phyloP scores from a whole-genome alignment of 805 yeast species.

The Kodamaea sagamina region DNA sequence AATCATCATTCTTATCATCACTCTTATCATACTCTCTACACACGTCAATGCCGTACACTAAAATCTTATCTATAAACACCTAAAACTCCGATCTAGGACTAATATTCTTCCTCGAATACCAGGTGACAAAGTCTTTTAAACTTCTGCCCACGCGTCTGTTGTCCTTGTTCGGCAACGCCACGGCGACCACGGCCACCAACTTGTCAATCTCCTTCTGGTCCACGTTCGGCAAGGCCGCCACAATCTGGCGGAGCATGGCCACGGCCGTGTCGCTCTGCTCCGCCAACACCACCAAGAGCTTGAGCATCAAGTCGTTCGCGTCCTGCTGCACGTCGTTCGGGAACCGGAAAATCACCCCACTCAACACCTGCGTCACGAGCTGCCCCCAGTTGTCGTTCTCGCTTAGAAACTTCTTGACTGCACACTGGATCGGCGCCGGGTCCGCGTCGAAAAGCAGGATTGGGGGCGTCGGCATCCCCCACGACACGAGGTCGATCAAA shows the following conservation, averaged over 20 bases:
- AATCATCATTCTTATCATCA: too few relatives aligned
- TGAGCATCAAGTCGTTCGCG: slow-evolving; percentile 71
- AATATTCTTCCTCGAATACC: slow-evolving; percentile 81
- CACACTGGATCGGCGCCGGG: slow-evolving; percentile 33
- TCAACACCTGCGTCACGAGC: slow-evolving; percentile 53
- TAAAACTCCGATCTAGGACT: slow-evolving; percentile 30
- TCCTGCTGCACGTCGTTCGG: slow-evolving; percentile 71
- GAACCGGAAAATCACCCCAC: slow-evolving; percentile 71
- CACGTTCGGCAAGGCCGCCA: slow-evolving; percentile 62
- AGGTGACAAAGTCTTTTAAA: slow-evolving; percentile 73
- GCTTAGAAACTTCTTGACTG: slow-evolving; percentile 40
- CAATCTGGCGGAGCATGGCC: slow-evolving; percentile 50
- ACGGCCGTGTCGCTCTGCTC: slow-evolving; percentile 33
- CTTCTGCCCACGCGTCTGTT: slow-evolving; percentile 71
- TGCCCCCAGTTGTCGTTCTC: slow-evolving; percentile 54
- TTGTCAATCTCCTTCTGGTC: slow-evolving; percentile 68
- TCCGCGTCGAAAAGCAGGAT: slow-evolving; percentile 59
- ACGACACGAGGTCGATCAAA: slow-evolving; percentile 76
- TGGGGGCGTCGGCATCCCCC: slow-evolving; percentile 85
- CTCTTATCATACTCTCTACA: too few relatives aligned
- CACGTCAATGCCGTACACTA: too few relatives aligned
- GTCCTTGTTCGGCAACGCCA: slow-evolving; percentile 67
- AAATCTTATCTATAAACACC: slow-evolving; percentile 2
- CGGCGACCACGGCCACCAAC: slow-evolving; percentile 55
- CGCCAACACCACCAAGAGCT: slow-evolving; percentile 55